Evolutionary conservation across 75 land plant species (phyloP).

Genomic region (Selaginella moellendorffii): DNA sequence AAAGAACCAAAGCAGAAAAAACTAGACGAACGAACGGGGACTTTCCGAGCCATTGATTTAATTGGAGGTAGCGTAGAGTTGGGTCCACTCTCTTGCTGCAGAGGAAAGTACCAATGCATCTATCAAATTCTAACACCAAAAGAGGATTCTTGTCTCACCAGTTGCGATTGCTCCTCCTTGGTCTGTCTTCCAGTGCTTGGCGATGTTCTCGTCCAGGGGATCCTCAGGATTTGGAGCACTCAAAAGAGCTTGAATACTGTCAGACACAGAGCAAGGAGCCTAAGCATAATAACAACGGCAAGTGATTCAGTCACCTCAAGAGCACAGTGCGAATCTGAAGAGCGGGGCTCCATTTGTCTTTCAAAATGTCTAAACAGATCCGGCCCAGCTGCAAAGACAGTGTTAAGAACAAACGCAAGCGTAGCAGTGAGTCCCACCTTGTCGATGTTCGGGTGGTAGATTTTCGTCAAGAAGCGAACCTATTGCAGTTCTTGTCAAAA

Average conservation of each 20-base stretch:
- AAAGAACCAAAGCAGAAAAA: background rate
- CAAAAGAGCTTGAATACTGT: slow-evolving; percentile 83
- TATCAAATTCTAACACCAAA: background rate
- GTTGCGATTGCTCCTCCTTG: slow-evolving; percentile 92
- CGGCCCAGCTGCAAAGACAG: slow-evolving; percentile 54
- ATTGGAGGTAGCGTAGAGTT: slow-evolving; percentile 54
- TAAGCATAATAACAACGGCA: background rate
- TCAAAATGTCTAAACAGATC: slow-evolving; percentile 93
- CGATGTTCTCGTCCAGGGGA: slow-evolving; percentile 89
- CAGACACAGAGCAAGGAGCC: background rate
- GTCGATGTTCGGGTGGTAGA: slow-evolving; percentile 94
- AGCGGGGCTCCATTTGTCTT: slow-evolving; percentile 97
- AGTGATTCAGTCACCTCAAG: no score
- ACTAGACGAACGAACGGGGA: background rate
- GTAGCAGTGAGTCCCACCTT: slow-evolving; percentile 34
- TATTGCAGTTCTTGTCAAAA: slow-evolving; percentile 14
- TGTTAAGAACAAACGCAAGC: background rate
- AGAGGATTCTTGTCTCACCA: slow-evolving; percentile 27
- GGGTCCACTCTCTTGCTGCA: slow-evolving; percentile 93
- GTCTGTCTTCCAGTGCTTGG: slow-evolving; percentile 88
- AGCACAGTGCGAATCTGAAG: slow-evolving; percentile 86
- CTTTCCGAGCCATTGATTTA: background rate
- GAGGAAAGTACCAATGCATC: background rate
- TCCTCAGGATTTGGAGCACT: slow-evolving; percentile 98
- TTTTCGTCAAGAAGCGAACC: slow-evolving; percentile 91